phyloP scores from a whole-genome alignment of 2,329 filamentous ascomycete genomes.

The Pseudopithomyces maydicus region DNA sequence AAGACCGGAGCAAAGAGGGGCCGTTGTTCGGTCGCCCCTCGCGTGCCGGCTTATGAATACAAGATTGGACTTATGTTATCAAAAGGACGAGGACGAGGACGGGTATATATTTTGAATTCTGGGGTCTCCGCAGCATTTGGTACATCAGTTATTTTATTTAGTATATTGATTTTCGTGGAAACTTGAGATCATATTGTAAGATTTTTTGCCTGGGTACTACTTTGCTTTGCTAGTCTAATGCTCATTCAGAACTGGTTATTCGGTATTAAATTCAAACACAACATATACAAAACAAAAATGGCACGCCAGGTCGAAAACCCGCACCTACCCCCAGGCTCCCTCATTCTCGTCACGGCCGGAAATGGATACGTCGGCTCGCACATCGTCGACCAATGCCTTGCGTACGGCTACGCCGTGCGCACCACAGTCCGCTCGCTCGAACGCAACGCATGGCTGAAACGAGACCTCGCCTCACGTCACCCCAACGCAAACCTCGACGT shows the following conservation, averaged over 20 bases:
- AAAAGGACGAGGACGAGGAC: too few relatives aligned
- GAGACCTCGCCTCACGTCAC: constrained; percentile 9
- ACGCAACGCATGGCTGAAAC: constrained; percentile 39
- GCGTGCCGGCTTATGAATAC: neutral
- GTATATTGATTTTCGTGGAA: too few relatives aligned
- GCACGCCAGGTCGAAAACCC: constrained; percentile 2
- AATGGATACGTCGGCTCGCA: constrained; percentile 55
- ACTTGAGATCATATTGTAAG: too few relatives aligned
- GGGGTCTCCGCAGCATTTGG: too few relatives aligned
- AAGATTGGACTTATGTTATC: too few relatives aligned
- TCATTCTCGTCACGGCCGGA: constrained; percentile 50
- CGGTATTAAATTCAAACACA: neutral
- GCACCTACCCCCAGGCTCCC: constrained; percentile 1
- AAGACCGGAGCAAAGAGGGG: neutral
- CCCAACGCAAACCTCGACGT: constrained; percentile 42
- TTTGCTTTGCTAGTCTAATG: too few relatives aligned
- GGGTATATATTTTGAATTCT: too few relatives aligned
- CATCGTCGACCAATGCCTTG: constrained; percentile 48
- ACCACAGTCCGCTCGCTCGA: constrained; percentile 49
- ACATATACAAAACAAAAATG: neutral
- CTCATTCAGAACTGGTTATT: neutral
- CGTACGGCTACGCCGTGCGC: constrained; percentile 50
- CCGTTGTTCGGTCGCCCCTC: neutral
- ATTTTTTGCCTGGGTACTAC: too few relatives aligned
- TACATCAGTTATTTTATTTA: too few relatives aligned